phyloP scores from a whole-genome alignment of 2,329 filamentous ascomycete species.

The Aspergillus thermomutatus region DNA sequence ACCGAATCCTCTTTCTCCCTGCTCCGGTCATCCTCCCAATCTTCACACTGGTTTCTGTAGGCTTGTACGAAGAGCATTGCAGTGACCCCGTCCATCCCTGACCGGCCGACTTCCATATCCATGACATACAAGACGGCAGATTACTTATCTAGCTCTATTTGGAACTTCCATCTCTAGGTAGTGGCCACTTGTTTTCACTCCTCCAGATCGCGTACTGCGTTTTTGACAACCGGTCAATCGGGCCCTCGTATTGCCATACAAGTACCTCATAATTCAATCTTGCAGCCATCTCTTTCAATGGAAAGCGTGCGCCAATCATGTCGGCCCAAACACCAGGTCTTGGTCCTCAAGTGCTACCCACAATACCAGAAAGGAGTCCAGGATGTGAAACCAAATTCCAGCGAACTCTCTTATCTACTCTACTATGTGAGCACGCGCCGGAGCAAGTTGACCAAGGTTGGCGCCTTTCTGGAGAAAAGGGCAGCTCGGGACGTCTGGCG shows the following conservation, averaged over 20 bases:
- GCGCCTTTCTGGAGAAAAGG: conserved; percentile 90
- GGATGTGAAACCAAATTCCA: conserved; percentile 92
- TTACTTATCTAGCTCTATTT: not conserved
- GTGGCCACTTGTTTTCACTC: not conserved
- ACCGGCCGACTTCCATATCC: conserved; percentile 2
- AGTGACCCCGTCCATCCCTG: conserved; percentile 3
- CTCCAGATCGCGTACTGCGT: not conserved
- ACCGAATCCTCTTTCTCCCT: not conserved
- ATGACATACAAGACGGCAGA: not conserved
- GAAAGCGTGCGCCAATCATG: conserved; percentile 58
- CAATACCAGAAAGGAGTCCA: conserved; percentile 85
- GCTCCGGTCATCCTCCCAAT: not conserved
- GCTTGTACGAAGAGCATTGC: not conserved
- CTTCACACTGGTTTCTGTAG: not conserved
- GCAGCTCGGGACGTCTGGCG: conserved; percentile 89
- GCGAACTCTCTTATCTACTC: conserved; percentile 92
- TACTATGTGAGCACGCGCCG: conserved; percentile 94
- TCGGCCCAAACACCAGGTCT: conserved; percentile 93
- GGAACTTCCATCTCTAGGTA: not conserved
- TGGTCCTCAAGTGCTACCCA: conserved; percentile 95
- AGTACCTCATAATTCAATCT: not conserved
- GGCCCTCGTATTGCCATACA: not conserved
- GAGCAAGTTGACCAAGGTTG: conserved; percentile 95
- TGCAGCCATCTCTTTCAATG: conserved; percentile 37
- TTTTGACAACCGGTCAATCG: not conserved